phyloP scores from a whole-genome alignment of 371 early-diverging fungal species.

The Rhizopus delemar region DNA sequence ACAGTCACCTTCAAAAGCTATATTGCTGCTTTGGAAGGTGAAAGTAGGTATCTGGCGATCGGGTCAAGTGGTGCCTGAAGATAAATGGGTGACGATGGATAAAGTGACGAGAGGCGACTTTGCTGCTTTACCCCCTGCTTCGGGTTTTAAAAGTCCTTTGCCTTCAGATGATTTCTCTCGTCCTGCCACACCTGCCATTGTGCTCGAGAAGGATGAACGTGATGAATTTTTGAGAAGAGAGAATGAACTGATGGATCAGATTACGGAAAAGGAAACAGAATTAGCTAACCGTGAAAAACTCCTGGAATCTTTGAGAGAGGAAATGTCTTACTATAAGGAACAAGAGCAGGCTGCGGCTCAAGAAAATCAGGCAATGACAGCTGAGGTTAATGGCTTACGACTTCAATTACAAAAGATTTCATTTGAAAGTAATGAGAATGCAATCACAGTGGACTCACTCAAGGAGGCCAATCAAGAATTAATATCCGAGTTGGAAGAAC shows the following conservation, averaged over 20 bases:
- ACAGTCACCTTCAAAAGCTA: constrained; percentile 79
- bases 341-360: constrained; percentile 57
- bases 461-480: constrained; percentile 82
- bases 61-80: constrained; percentile 73
- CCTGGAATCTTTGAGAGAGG: constrained; percentile 64
- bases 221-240: constrained; percentile 92
- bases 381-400: constrained; percentile 69
- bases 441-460: constrained; percentile 78
- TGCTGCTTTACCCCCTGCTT: constrained; percentile 42
- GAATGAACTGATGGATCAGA: constrained; percentile 87
- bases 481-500: constrained; percentile 64
- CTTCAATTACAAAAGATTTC: constrained; percentile 82
- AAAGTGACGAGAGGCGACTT: constrained; percentile 59
- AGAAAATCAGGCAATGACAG: constrained; percentile 73
- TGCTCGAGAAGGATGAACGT: constrained; percentile 82
- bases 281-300: constrained; percentile 57
- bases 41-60: constrained; percentile 87
- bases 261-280: constrained; percentile 83
- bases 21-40: constrained; percentile 80
- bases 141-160: constrained; percentile 50
- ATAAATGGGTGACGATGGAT: constrained; percentile 75
- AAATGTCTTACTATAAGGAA: constrained; percentile 66
- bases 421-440: constrained; percentile 83
- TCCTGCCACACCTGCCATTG: constrained; percentile 75
- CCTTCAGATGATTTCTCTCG: constrained; percentile 54